A percentile compares a stretch with the other conserved stretches of the same genome.
phyloP scores from a whole-genome alignment of 345 rosid species.

The Citrus sp. region DNA sequence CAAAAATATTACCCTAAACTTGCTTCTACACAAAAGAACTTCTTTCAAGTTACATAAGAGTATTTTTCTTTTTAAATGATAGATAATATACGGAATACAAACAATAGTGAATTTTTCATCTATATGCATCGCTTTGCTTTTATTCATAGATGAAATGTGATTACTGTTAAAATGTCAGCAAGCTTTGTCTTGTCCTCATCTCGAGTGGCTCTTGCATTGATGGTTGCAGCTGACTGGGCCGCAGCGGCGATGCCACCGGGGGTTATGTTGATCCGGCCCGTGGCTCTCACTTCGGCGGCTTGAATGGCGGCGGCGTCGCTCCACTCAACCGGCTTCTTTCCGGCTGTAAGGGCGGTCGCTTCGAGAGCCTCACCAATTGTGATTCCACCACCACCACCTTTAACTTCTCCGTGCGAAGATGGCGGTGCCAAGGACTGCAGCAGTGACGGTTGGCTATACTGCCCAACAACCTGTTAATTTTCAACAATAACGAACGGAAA shows the following conservation, averaged over 20 bases:
- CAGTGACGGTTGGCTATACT: conserved; percentile 8
- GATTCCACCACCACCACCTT: conserved; percentile 29
- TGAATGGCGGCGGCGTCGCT: conserved; percentile 93
- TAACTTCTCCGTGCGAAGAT: background rate
- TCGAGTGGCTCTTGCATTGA: conserved; percentile 42
- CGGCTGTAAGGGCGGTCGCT: conserved; percentile 65
- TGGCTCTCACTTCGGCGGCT: conserved; percentile 87
- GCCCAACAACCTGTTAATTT: conserved; percentile 20
- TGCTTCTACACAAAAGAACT: background rate
- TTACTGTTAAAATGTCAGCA: conserved; percentile 60
- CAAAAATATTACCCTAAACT: background rate
- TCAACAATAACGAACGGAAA: background rate
- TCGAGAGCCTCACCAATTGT: conserved; percentile 78
- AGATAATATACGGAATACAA: background rate
- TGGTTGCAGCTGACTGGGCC: conserved; percentile 77
- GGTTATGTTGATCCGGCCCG: conserved; percentile 53
- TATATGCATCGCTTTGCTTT: background rate
- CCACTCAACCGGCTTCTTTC: conserved; percentile 75
- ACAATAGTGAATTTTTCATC: background rate
- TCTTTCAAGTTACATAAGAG: background rate
- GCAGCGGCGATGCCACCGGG: conserved; percentile 73
- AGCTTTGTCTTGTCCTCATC: conserved; percentile 62
- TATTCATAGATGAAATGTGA: background rate
- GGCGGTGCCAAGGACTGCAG: background rate
- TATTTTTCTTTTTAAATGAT: background rate